Conservation (phyloP, 495 filamentous ascomycete species). For the Opeltia flavorubescens region DNA sequence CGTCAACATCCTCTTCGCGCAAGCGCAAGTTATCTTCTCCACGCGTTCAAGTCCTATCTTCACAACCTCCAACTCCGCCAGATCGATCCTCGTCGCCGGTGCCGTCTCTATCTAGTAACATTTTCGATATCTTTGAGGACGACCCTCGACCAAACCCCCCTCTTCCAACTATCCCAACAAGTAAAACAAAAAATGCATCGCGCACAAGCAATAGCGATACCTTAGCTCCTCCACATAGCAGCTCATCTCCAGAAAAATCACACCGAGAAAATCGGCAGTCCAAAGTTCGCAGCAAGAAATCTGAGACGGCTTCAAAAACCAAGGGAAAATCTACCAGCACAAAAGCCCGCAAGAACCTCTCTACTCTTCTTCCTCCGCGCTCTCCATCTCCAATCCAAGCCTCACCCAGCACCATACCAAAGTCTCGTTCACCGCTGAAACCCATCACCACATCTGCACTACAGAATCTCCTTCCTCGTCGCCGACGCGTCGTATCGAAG, state of each 20-base stretch:
- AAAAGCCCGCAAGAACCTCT: neutral
- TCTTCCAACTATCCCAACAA: neutral
- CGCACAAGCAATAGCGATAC: constrained; percentile 10
- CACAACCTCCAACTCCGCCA: constrained; percentile 7
- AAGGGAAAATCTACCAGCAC: neutral
- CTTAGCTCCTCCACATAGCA: constrained; percentile 15
- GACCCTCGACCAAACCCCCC: constrained; percentile 1
- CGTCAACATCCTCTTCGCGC: constrained; percentile 10
- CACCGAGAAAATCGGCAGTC: neutral
- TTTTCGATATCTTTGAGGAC: neutral
- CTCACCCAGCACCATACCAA: constrained; percentile 1
- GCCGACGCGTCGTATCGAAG: constrained; percentile 2
- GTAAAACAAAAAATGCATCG: neutral
- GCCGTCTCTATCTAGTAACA: neutral
- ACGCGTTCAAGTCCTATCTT: constrained; percentile 14
- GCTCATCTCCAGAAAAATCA: constrained; percentile 2
- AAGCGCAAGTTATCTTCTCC: constrained; percentile 15
- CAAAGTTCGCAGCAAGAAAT: neutral
- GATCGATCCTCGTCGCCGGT: constrained; percentile 2
- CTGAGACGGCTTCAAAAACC: neutral
- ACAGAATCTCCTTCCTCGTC: constrained; percentile 18
- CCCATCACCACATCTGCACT: constrained; percentile 16
- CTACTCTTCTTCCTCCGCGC: constrained; percentile 8
- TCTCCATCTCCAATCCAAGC: constrained; percentile 8
- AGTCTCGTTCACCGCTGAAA: constrained; percentile 1